Base-by-base conservation (phyloP, 1,284 basidiomycete species). In the Earliella scabrosa region DNA sequence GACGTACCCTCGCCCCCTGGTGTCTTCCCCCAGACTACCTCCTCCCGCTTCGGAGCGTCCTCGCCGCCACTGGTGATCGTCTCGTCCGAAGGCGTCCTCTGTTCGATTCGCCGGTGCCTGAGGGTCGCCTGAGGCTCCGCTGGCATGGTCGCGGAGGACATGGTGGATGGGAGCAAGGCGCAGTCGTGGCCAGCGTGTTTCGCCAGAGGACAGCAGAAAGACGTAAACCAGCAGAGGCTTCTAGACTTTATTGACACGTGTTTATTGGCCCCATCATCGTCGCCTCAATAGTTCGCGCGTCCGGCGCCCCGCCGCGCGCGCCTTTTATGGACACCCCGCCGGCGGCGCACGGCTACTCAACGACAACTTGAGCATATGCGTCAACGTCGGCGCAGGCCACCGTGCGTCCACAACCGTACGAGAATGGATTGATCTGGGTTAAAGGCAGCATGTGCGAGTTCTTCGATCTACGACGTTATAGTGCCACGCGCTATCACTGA, bases 11-110 rank as follows among this genome's bases (percentile, higher is more conserved):
- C 83, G 29, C 93, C 94, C 52, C 80, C 72, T 9, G 92, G 90
- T 0, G 93, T 95, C 74, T 95, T 93, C 16, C 93, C 93, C 86
- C 90, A 94, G 8, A 92, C 90, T 31, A 90, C 78, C 63, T 92
- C 88, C 36, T 86, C 85, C 8, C 59, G 59, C 52, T 61, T 63
- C 27, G 56, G 50, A 11, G 40, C 21, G 20, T 54, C 48, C 13
- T 64, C 60, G 41, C 52, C 56, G 20, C 31, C 23, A 11, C 39
- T 57, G n/a, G 50, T 58, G 27, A 55, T 32, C 14, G 55, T 54
- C 26, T 50, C 52, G 47, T 60, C 43, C 32, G 58, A 52, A 9
- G 53, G 18, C 4, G 44, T 50, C 36, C 56, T 29, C 29, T 54
- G 57, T 16, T 45, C 56, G 13, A 44, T 48, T 21, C 66, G 63